Base-by-base conservation (phyloP, 177 flowering plant species). In the Vitis hybrid region DNA sequence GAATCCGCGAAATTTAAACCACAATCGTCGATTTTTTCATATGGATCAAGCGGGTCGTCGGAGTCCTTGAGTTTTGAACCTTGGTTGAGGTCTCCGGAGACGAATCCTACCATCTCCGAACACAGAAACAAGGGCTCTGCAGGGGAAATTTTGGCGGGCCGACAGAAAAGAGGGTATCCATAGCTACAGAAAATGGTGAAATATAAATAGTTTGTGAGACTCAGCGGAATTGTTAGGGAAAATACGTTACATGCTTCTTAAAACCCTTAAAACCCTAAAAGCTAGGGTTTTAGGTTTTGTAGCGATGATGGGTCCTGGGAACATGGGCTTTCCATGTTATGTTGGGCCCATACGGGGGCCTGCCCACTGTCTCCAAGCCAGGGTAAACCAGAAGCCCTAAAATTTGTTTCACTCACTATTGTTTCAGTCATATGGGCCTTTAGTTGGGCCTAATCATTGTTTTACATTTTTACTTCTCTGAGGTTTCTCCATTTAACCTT, bases 21-120 rank as follows among this genome's bases (percentile, higher is more conserved):
- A 39, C 68, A 66, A 17, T 78, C 80, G 1, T 57, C 56, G 67
- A 60, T 34, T 32, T 66, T 72, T 13, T 69, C 60, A 17, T 34
- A 19, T 19, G 68, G 21, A 39, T 70, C 75, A 48, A 62, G 21
- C 1, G 70, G 34, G 50, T 70, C 72, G 26, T 11, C 50, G 45
- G 72, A 70, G 56, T 9, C 62, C 19, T 65, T 75, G 52, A 60
- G n/a, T 23, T 73, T 62, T 21, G 75, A 17, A 65, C 30, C 45
- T 70, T 69, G 64, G 58, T 56, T 14, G 54, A n/a, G 49, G 54
- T 71, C 72, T 32, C 76, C 74, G 56, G 67, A 7, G 10, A 74
- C 7, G 45, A 76, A 76, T 7, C 76, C 78, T 6, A 76, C 85
- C 87, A 81, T 84, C 50, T 58, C 60, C 58, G 17, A 61, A 21